These are phyloP conservation scores for Globisporangium canariense DNA, from an alignment of 352 stramenopile genomes.

Conservation along the genomic window DNA sequence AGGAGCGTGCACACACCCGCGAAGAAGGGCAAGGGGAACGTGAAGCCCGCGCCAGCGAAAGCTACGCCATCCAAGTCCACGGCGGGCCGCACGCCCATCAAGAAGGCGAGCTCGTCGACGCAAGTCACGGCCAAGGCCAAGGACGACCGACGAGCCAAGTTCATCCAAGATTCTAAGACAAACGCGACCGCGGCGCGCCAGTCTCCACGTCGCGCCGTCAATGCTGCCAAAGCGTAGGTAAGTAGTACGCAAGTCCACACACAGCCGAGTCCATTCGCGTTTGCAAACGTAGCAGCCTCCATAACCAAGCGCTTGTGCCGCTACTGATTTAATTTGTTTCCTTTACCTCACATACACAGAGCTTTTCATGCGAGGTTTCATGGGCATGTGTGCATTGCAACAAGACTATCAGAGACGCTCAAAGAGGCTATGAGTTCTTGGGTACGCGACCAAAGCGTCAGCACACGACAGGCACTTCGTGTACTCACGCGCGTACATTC, in stretches of 20 bases:
- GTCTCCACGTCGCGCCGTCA: slow-evolving; percentile 7
- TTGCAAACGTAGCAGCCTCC: not conserved
- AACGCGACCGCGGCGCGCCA: slow-evolving; percentile 20
- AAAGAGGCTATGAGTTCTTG: too few relatives aligned
- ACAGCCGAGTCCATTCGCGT: not conserved
- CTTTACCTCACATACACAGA: not conserved
- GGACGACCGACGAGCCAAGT: slow-evolving; percentile 33
- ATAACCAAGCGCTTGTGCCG: not conserved
- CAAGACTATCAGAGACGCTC: too few relatives aligned
- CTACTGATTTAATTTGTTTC: slow-evolving; percentile 11
- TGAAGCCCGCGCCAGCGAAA: slow-evolving; percentile 16
- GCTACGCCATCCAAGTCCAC: slow-evolving; percentile 18
- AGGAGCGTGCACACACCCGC: slow-evolving; percentile 16
- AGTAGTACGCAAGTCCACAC: not conserved
- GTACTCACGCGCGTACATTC: too few relatives aligned
- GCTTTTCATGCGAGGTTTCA: not conserved
- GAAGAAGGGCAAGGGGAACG: slow-evolving; percentile 22
- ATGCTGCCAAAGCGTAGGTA: not conserved
- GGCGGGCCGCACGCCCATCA: slow-evolving; percentile 28
- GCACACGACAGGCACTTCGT: too few relatives aligned
- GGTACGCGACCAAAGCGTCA: too few relatives aligned
- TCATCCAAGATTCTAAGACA: slow-evolving; percentile 34
- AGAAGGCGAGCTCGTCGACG: slow-evolving; percentile 13
- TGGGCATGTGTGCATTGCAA: not conserved
- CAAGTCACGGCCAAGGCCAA: slow-evolving; percentile 18